Conservation (phyloP, 169 alveolate genomes). For the Miamiensis avidus region DNA sequence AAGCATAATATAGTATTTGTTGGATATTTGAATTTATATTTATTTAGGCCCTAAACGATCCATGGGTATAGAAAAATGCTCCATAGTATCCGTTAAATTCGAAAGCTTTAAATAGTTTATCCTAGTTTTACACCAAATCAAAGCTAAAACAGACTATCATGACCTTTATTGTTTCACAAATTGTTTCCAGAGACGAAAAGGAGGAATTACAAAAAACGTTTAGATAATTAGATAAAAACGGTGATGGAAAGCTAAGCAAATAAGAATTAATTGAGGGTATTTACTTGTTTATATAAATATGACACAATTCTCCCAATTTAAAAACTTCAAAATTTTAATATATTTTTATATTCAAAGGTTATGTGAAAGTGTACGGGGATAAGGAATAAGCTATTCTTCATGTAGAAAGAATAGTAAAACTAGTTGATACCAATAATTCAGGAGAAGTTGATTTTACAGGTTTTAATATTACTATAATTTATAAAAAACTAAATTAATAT, state of each 20-base stretch:
- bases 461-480: no score
- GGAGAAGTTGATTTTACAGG: slow-evolving; percentile 80
- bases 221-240: slow-evolving; percentile 88
- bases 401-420: slow-evolving; percentile 69
- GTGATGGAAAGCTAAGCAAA: slow-evolving; percentile 82
- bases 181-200: slow-evolving; percentile 88
- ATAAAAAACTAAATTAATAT: neutral
- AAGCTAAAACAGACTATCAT: slow-evolving; percentile 64
- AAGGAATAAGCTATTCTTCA: slow-evolving; percentile 67
- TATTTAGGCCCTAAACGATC: slow-evolving; percentile 22
- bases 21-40: no score
- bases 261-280: slow-evolving; percentile 53
- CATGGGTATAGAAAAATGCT: neutral
- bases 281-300: no score
- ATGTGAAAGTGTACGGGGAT: slow-evolving; percentile 20
- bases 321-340: no score
- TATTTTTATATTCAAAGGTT: neutral
- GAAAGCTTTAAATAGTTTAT: neutral
- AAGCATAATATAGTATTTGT: no score
- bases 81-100: neutral
- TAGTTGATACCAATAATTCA: slow-evolving; percentile 82
- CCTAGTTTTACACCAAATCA: slow-evolving; percentile 9
- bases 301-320: neutral
- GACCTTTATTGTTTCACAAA: slow-evolving; percentile 61
- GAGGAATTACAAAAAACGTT: slow-evolving; percentile 87